Evolutionary conservation across 352 stramenopile species (phyloP).

Genomic region (Pythium apleroticum): DNA sequence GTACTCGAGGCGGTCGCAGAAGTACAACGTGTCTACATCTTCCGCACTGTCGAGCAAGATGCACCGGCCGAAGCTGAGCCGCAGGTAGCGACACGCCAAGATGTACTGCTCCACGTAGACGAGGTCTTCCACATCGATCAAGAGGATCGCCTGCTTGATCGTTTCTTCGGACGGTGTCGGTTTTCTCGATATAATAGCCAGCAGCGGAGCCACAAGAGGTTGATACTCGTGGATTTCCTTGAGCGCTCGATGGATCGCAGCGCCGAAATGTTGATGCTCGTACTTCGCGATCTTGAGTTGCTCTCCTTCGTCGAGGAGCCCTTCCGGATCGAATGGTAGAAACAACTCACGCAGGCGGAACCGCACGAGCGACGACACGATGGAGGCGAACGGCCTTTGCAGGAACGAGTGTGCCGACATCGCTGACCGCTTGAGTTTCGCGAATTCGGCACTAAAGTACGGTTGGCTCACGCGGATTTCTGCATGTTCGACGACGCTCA

Average conservation of each 20-base stretch:
- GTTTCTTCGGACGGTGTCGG: constrained; percentile 1
- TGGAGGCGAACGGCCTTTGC: constrained; percentile 45
- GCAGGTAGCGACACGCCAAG: constrained; percentile 50
- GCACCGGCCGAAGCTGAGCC: constrained; percentile 41
- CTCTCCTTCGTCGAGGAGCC: constrained; percentile 26
- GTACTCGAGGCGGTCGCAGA: constrained; percentile 38
- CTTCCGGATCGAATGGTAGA: constrained; percentile 49
- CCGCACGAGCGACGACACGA: constrained; percentile 54
- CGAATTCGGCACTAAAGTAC: constrained; percentile 53
- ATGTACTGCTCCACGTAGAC: constrained; percentile 58
- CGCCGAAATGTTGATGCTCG: constrained; percentile 74
- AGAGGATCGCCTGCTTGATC: constrained; percentile 15
- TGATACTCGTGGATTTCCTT: constrained; percentile 51
- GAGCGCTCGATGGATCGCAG: constrained; percentile 67
- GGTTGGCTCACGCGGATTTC: constrained; percentile 21
- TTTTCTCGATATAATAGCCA: constrained; percentile 32
- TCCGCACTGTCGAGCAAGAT: constrained; percentile 19
- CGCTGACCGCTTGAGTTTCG: constrained; percentile 24
- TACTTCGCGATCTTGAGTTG: constrained; percentile 42
- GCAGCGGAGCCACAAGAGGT: constrained; percentile 36
- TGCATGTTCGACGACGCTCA: constrained; percentile 17
- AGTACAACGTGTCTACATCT: constrained; percentile 30
- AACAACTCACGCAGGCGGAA: constrained; percentile 69
- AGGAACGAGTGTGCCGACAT: constrained; percentile 36
- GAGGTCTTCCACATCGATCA: constrained; percentile 39